Percentiles rank a stretch among this genome's conserved stretches.
Evolutionary conservation across 78 protist species (phyloP).

Genomic region (Trichosphaerium sp.): DNA sequence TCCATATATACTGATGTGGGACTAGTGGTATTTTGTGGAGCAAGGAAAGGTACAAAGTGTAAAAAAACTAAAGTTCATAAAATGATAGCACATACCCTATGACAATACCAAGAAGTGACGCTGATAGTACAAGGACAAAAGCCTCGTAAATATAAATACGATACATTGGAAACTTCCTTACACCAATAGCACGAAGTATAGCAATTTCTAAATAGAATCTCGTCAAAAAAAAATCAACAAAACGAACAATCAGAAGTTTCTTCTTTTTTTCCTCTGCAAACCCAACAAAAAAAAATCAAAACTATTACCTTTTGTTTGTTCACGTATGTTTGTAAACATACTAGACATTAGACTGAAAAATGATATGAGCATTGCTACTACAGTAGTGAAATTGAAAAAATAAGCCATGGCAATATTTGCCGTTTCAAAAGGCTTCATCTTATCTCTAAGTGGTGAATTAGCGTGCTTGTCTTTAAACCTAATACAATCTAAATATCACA

Average conservation of each 20-base stretch:
- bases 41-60: too few species aligned
- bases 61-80: constrained; percentile 1
- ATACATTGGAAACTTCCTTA: not conserved
- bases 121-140: constrained; percentile 64
- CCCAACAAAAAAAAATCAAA: not conserved
- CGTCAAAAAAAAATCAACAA: too few species aligned
- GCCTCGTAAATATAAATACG: constrained; percentile 82
- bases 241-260: too few species aligned
- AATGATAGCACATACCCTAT: constrained; percentile 52
- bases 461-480: too few species aligned
- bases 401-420: constrained; percentile 35
- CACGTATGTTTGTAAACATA: constrained; percentile 70
- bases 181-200: constrained; percentile 40
- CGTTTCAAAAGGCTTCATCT: constrained; percentile 3
- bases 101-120: constrained; percentile 68
- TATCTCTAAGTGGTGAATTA: too few species aligned
- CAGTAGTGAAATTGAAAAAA: constrained; percentile 66
- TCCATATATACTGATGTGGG: too few species aligned
- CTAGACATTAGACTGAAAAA: constrained; percentile 68
- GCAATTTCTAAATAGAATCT: constrained; percentile 45
- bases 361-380: constrained; percentile 70
- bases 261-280: not conserved
- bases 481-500: too few species aligned
- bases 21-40: too few species aligned
- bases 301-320: constrained; percentile 83